Evolutionary conservation across 495 filamentous ascomycete genomes (phyloP).

Genomic region (Penicillium manginii): DNA sequence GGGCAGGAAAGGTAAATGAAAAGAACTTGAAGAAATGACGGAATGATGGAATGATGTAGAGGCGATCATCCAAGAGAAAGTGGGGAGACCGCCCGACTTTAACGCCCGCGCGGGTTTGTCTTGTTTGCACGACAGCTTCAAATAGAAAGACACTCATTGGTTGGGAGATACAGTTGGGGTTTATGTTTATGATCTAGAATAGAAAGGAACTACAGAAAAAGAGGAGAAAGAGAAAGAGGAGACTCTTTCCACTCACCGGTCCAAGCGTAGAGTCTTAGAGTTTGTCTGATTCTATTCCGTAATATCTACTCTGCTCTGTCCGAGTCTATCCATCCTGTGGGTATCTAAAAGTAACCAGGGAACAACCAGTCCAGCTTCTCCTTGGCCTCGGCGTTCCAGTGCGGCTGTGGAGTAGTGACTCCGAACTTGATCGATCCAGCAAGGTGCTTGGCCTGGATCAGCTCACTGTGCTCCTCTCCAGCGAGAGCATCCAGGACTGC

Average conservation of each 20-base stretch:
- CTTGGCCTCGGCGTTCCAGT: conserved; percentile 63
- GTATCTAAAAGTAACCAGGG: conserved; percentile 52
- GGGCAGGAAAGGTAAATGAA: too few relatives aligned
- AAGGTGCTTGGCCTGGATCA: conserved; percentile 72
- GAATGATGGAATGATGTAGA: too few relatives aligned
- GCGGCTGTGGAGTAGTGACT: conserved; percentile 66
- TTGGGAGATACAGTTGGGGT: not conserved
- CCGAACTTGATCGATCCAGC: conserved; percentile 62
- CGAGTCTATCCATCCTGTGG: not conserved
- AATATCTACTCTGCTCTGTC: not conserved
- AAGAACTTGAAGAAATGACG: too few relatives aligned
- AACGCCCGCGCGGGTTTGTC: not conserved
- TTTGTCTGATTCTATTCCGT: not conserved
- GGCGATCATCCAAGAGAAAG: not conserved
- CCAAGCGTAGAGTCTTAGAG: not conserved
- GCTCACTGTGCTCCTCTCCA: conserved; percentile 71
- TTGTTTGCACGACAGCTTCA: not conserved
- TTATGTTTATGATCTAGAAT: not conserved
- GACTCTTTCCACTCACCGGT: not conserved
- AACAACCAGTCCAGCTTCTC: conserved; percentile 80
- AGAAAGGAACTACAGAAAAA: not conserved
- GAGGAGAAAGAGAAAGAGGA: not conserved
- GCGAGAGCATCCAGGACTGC: conserved; percentile 86
- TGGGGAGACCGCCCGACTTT: conserved; percentile 2
- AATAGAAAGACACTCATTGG: not conserved